Evolutionary conservation across 495 filamentous ascomycete genomes (phyloP).

Genomic region (Xylaria grammica): DNA sequence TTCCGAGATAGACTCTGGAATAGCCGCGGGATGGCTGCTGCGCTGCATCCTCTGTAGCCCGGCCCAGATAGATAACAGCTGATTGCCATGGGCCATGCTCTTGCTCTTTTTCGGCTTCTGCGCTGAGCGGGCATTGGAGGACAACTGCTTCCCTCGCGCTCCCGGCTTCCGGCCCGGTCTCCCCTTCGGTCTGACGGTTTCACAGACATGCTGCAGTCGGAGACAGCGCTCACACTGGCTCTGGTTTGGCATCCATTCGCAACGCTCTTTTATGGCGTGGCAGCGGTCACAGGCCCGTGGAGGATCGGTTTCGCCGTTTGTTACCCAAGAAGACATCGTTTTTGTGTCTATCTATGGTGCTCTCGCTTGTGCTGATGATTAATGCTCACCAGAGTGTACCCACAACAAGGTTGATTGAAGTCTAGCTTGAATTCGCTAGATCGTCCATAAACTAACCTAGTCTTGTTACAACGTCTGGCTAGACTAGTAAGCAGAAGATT

Average conservation of each 20-base stretch:
- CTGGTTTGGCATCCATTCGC: constrained; percentile 16
- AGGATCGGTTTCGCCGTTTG: background rate
- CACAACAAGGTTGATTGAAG: too few species aligned
- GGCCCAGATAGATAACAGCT: background rate
- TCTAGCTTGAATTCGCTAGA: too few species aligned
- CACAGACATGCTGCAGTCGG: constrained; percentile 29
- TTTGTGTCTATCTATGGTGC: background rate
- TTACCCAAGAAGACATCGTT: constrained; percentile 8
- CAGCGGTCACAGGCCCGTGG: constrained; percentile 32
- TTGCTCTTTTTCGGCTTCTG: background rate
- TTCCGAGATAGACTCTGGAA: background rate
- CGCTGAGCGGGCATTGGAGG: background rate
- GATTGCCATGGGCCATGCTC: background rate
- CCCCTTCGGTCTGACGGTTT: constrained; percentile 18
- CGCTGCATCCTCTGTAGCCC: background rate
- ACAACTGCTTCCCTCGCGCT: constrained; percentile 9
- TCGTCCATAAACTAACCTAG: too few species aligned
- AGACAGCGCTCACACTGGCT: constrained; percentile 28
- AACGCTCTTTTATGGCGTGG: constrained; percentile 34
- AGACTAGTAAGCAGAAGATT: too few species aligned
- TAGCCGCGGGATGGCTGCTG: background rate
- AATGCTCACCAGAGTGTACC: background rate
- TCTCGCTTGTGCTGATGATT: background rate
- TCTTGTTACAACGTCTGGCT: too few species aligned
- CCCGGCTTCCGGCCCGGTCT: constrained; percentile 25